phyloP scores from a whole-genome alignment of 2,329 filamentous ascomycete species.

The Venturia carpophila region DNA sequence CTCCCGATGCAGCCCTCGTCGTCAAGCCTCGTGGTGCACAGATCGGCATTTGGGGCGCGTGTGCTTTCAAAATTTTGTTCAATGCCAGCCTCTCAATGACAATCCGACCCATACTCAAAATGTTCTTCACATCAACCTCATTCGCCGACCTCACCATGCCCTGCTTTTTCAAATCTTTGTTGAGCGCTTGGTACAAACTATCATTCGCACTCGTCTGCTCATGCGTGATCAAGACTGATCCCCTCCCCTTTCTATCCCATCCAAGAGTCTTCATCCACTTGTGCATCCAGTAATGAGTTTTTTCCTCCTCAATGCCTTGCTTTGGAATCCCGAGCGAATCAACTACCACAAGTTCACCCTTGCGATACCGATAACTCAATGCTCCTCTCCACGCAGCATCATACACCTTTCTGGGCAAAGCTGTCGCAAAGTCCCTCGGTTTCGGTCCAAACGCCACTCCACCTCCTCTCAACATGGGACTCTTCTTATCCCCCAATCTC shows the following conservation, averaged over 20 bases:
- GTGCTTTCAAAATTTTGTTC: slow-evolving; percentile 61
- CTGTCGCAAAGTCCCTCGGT: slow-evolving; percentile 81
- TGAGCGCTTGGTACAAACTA: slow-evolving; percentile 48
- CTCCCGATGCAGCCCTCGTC: not conserved
- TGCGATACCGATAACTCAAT: slow-evolving; percentile 80
- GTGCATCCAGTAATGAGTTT: slow-evolving; percentile 31
- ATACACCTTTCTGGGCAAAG: slow-evolving; percentile 81
- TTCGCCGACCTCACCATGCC: slow-evolving; percentile 60
- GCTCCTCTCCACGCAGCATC: slow-evolving; percentile 93
- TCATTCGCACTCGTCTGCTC: slow-evolving; percentile 54
- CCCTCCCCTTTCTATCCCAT: slow-evolving; percentile 12
- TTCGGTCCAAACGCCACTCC: slow-evolving; percentile 86
- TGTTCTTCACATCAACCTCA: slow-evolving; percentile 94
- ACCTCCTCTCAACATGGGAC: slow-evolving; percentile 73
- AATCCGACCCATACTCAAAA: slow-evolving; percentile 75
- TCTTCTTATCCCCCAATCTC: slow-evolving; percentile 72
- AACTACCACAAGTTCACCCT: slow-evolving; percentile 79
- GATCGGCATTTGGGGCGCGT: slow-evolving; percentile 31
- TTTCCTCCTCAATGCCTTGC: slow-evolving; percentile 23
- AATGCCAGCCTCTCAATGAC: slow-evolving; percentile 80
- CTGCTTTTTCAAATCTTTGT: slow-evolving; percentile 39
- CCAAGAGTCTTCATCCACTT: slow-evolving; percentile 37
- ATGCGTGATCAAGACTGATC: slow-evolving; percentile 41
- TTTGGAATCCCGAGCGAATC: slow-evolving; percentile 47
- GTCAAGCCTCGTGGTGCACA: not conserved